Evolutionary conservation across 2,329 filamentous ascomycete species (phyloP).

Genomic region (Penicillium occitanis): DNA sequence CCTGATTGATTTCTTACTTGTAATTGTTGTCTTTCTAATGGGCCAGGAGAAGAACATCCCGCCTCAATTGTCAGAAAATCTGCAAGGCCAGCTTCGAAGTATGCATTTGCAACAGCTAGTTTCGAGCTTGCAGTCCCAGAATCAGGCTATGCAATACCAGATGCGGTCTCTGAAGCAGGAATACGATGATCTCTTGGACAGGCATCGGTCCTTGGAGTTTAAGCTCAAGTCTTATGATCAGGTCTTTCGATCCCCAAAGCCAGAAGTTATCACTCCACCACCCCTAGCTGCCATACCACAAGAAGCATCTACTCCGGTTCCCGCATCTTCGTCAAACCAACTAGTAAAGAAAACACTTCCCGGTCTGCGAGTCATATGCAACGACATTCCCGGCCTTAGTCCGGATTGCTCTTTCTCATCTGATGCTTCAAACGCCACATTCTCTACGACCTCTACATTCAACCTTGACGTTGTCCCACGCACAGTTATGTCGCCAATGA

Average conservation of each 20-base stretch:
- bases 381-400: constrained; percentile 32
- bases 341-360: constrained; percentile 36
- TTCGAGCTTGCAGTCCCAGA: constrained; percentile 38
- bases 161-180: constrained; percentile 37
- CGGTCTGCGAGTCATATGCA: constrained; percentile 38
- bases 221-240: constrained; percentile 42
- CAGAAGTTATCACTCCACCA: constrained; percentile 31
- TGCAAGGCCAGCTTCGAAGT: constrained; percentile 40
- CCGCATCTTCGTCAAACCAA: not conserved
- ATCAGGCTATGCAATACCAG: constrained; percentile 37
- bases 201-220: constrained; percentile 39
- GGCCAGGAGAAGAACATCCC: constrained; percentile 38
- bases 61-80: constrained; percentile 38
- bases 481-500: constrained; percentile 32
- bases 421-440: constrained; percentile 25
- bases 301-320: constrained; percentile 17
- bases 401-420: constrained; percentile 26
- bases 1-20: constrained; percentile 41
- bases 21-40: constrained; percentile 38
- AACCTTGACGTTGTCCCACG: constrained; percentile 33
- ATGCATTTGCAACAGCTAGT: constrained; percentile 41
- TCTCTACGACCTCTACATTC: constrained; percentile 31
- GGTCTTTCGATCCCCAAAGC: constrained; percentile 40
- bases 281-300: constrained; percentile 28
- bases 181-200: constrained; percentile 36